Evolutionary conservation across 148 eudicot species (phyloP), one percentile per base, ranked within the genome.

Genomic region (Cornus florida): DNA sequence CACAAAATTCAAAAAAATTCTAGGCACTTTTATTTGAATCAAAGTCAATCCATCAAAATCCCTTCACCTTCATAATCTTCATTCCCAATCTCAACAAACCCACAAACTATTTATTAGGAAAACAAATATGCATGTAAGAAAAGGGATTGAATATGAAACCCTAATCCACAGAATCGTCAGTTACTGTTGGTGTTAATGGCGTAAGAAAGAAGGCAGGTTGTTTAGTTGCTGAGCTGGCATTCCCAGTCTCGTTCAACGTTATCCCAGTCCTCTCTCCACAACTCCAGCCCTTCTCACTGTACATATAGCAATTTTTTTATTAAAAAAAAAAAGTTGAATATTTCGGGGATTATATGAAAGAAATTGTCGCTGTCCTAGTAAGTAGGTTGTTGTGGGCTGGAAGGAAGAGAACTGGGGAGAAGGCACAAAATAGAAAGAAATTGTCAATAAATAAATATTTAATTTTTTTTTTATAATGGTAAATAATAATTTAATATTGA

Each of bases 81-180:
- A 39, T 39, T 38, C 22, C 13, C 24, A 19, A 17, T 10, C 19
- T 38, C 19, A 33, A 67, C 23, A 46, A 67, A 17, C 39, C 39
- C 17, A 28, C 38, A 48, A 67, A 10, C 22, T 11, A 66, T 12
- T 65, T 16, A 31, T 24, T 46, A 13, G 23, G 41, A 39, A 72
- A 39, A 1, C 35, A 39, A 41, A 31, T 16, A 23, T 17, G 22
- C 43, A 68, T 28, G 35, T 32, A 48, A 48, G 72, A 76, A 19
- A 33, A 67, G 67, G 62, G 72, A 76, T 16, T 67, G 72, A 67
- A 76, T 41, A 10, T 67, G 28, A 68, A 77, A 50, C 79, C 72
- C 79, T 68, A 77, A 32, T 39, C 46, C 50, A 71, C 33, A 43
- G 75, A 59, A n/a, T 62, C 35, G 17, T 76, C 39, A 66, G 56